Evolutionary conservation across 768 basidiomycete genomes (phyloP).

Genomic region (Myochromella boudieri): DNA sequence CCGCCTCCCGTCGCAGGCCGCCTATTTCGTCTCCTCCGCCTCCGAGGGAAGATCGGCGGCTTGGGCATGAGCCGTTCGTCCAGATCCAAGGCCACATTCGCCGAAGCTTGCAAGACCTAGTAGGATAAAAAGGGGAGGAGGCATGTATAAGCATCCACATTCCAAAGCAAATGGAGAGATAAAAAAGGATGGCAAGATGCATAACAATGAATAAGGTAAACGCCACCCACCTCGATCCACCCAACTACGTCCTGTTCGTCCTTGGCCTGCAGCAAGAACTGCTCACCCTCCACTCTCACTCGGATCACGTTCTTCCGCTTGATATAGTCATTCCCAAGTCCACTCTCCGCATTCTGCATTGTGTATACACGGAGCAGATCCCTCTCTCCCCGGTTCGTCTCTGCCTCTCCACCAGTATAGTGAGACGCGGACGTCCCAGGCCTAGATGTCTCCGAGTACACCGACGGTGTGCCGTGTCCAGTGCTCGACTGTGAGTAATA

Average conservation of each 20-base stretch:
- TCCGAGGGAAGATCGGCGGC: constrained; percentile 73
- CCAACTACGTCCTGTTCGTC: constrained; percentile 84
- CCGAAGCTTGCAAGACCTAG: constrained; percentile 86
- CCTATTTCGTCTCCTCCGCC: constrained; percentile 10
- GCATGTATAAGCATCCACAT: too few species aligned
- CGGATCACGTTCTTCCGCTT: constrained; percentile 95
- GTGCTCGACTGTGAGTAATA: not conserved
- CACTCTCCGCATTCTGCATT: constrained; percentile 89
- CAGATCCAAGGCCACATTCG: constrained; percentile 89
- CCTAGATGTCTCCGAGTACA: constrained; percentile 4
- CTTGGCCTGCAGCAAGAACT: constrained; percentile 90
- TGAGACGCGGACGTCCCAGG: not conserved
- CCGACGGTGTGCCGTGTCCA: not conserved
- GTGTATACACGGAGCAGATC: constrained; percentile 74
- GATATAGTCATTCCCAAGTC: constrained; percentile 90
- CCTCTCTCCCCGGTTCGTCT: constrained; percentile 20
- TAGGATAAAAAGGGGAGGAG: not conserved
- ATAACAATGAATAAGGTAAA: too few species aligned
- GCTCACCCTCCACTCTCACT: constrained; percentile 90
- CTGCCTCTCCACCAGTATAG: not conserved
- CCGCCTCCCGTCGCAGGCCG: not conserved
- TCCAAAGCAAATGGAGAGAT: constrained; percentile 20
- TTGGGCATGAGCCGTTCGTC: constrained; percentile 92
- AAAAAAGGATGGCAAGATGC: too few species aligned
- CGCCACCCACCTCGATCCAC: constrained; percentile 92